Evolutionary conservation across 306 rosid genomes (phyloP), one percentile per base, ranked within the genome.

Genomic region (Urtica urens): DNA sequence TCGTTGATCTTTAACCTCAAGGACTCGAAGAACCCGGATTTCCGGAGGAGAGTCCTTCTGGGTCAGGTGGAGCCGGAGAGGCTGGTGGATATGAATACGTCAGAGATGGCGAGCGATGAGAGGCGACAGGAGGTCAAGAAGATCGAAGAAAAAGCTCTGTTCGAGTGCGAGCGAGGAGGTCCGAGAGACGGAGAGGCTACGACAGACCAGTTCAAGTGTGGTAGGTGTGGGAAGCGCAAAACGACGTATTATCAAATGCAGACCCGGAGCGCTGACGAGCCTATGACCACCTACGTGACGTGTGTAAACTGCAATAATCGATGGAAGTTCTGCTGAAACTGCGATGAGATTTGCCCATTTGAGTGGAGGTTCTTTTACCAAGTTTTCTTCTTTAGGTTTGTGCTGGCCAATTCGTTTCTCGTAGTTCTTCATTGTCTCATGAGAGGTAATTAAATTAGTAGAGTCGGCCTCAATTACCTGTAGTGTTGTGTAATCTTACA

Each of bases 221-320:
- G 93, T 20, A 76, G 96, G 39, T 85, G 99, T 15, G 96, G 96
- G 38, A 82, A 92, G 22, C 80, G 96, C 51, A 85, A 92, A 72
- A 64, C 78, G 50, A 92, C 99, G 51, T 85, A 92, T 57, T 82
- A 85, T 72, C 99, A 92, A 60, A 85, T 92, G 96, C 99, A 92
- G 75, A 92, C 99, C 2, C 80, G 99, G 52, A 92, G 99, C 76
- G 99, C 99, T 0, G 99, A 92, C 78, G 99, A 92, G 76, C 99
- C 99, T 16, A 92, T 92, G 99, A 92, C 99, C 19, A 92, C 99
- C 2, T 85, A 85, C 50, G 99, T 92, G 61, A 92, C 99, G 1
- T 92, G 99, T 55, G 76, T 66, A 47, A 51, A 63, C 69, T 92
- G 99, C 84, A 69, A 70, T 63, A 92, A 92, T 51, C 96, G 77